These are phyloP conservation scores for Pterocarpus santalinus DNA, from an alignment of 306 rosid genomes.

Conservation along the genomic window DNA sequence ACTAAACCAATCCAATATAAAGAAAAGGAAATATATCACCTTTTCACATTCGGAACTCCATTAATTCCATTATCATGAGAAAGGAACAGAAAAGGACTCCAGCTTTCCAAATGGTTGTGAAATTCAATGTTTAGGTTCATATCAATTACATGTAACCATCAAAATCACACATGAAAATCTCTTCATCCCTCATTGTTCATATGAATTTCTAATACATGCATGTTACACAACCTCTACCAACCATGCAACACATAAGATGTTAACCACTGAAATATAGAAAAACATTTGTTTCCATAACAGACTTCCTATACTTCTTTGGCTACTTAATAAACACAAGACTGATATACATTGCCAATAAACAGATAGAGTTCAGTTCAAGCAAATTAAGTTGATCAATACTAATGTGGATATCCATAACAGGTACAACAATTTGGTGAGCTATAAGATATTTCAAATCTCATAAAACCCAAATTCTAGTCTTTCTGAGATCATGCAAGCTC, in stretches of 20 bases:
- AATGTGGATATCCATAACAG: slow-evolving; percentile 1
- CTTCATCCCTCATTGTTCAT: background rate
- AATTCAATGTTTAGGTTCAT: background rate
- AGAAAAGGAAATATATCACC: background rate
- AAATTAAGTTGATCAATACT: slow-evolving; percentile 3
- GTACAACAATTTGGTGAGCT: background rate
- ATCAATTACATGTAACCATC: background rate
- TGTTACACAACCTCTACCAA: background rate
- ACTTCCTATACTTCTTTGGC: slow-evolving; percentile 4
- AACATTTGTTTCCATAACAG: slow-evolving; percentile 11
- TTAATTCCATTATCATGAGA: background rate
- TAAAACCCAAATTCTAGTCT: background rate
- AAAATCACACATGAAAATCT: slow-evolving; percentile 9
- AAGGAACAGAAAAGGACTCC: background rate
- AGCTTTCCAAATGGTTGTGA: background rate
- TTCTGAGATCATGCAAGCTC: slow-evolving; percentile 19
- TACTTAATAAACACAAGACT: background rate
- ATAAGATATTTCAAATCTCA: slow-evolving; percentile 8
- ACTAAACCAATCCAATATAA: background rate
- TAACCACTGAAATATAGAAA: background rate
- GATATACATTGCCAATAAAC: background rate
- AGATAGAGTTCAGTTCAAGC: background rate
- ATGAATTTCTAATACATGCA: slow-evolving; percentile 10
- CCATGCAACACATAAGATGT: background rate
- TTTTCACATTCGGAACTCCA: slow-evolving; percentile 6